Evolutionary conservation across 139 green algal species (phyloP), one percentile per base, ranked within the genome.

Genomic region (Chlamydomonas sp.): DNA sequence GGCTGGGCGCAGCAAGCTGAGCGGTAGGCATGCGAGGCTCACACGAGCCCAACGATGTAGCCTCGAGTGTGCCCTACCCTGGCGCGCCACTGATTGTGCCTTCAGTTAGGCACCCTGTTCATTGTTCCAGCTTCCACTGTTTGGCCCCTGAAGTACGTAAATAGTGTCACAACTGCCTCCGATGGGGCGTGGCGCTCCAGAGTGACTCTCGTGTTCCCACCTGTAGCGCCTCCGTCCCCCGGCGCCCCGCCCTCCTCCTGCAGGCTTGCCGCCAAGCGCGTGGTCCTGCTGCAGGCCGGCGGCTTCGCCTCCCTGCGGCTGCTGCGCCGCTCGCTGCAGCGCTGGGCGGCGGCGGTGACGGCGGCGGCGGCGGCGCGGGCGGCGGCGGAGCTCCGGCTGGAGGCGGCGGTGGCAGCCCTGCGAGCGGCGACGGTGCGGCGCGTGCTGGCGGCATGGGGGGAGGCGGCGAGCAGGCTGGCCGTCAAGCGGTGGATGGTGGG

Each of bases 361-460:
- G 73, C 82, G 75, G 15, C 12, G 74, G 49, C 61, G 2, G 67
- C 31, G 5, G 74, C 10, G 2, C 81, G 81, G 4, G 73, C 18
- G 1, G 77, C 18, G 59, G 85, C 90, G 89, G 81, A 69, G 1
- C 57, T 1, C 8, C 16, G 58, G n/a, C 71, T 90, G n/a, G 78
- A 66, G 0, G 81, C 10, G 6, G 64, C 64, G 57, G 2, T 10
- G 71, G 12, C 18, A 4, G 14, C 17, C 57, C 85, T 92, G 77
- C 81, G 66, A 18, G 17, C 61, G 1, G 5, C 18, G 12, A 77
- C 69, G 57, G 10, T 5, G 20, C 4, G 20, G 7, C 80, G 89
- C 15, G 9, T 89, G 77, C 68, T 92, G 60, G 89, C 89, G 14
- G 89, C 85, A 16, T 92, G 89, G 89, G 67, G 67, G 18, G 81